phyloP scores from a whole-genome alignment of 495 filamentous ascomycete genomes.

The Penicillium coffeae region DNA sequence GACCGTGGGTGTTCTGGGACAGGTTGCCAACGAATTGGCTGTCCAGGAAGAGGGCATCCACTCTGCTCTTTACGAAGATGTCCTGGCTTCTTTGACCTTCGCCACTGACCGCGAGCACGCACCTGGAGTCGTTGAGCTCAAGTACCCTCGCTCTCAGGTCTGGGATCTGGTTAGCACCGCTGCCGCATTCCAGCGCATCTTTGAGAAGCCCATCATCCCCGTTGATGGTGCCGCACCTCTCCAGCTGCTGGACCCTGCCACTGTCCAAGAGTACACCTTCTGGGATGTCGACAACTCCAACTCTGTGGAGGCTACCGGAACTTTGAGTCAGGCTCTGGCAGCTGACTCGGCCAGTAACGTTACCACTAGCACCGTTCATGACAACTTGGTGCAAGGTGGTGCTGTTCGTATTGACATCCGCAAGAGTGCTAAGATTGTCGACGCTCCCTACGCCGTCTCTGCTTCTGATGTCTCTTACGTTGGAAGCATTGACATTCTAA shows the following conservation, averaged over 20 bases:
- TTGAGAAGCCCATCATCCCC: constrained; percentile 52
- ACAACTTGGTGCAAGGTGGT: constrained; percentile 87
- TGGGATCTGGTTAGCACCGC: constrained; percentile 79
- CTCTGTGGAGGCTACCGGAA: constrained; percentile 58
- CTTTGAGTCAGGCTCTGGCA: constrained; percentile 69
- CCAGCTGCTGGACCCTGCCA: constrained; percentile 43
- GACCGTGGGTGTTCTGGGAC: constrained; percentile 65
- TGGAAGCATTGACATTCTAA: constrained; percentile 72
- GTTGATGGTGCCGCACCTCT: constrained; percentile 29
- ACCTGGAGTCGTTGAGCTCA: constrained; percentile 71
- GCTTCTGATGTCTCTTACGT: constrained; percentile 76
- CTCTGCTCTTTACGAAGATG: constrained; percentile 84
- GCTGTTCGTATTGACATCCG: constrained; percentile 80
- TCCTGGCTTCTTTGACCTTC: constrained; percentile 79
- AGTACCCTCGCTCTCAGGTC: constrained; percentile 75
- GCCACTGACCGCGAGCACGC: constrained; percentile 57
- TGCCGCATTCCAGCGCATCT: constrained; percentile 60
- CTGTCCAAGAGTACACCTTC: constrained; percentile 80
- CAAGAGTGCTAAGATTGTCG: constrained; percentile 72
- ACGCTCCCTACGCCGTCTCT: constrained; percentile 76
- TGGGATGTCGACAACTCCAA: constrained; percentile 84
- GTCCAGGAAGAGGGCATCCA: constrained; percentile 65
- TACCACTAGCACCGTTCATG: constrained; percentile 66
- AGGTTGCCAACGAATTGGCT: constrained; percentile 52
- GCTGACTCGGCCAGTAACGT: constrained; percentile 73